These are phyloP conservation scores for Carex pumila DNA, from an alignment of 176 grass and related monocot species.

Conservation along the genomic window DNA sequence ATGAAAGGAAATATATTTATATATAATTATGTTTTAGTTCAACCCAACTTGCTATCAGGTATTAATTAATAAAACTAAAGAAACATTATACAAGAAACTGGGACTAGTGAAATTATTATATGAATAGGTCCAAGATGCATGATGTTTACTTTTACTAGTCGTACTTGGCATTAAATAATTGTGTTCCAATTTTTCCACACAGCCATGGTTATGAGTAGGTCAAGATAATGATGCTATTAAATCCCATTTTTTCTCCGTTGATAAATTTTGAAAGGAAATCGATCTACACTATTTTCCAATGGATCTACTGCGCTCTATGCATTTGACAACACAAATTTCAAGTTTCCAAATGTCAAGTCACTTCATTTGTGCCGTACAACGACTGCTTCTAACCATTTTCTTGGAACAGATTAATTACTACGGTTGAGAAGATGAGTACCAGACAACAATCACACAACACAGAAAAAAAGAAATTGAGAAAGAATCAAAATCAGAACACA, in stretches of 20 bases:
- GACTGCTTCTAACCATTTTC: not conserved
- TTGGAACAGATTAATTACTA: not conserved
- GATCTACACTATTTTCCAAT: not conserved
- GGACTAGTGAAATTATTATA: not conserved
- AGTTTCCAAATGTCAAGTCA: not conserved
- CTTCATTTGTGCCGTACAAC: not conserved
- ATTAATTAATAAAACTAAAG: not conserved
- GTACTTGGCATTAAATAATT: not conserved
- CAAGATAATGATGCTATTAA: not conserved
- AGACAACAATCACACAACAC: no score
- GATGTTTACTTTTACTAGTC: not conserved
- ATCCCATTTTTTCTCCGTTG: not conserved
- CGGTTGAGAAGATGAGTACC: no score
- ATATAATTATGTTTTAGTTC: not conserved
- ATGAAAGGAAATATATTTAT: not conserved
- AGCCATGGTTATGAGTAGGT: not conserved
- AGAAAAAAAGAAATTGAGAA: no score
- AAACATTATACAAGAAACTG: not conserved
- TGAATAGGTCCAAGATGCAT: not conserved
- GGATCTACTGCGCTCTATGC: not conserved
- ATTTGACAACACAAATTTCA: not conserved
- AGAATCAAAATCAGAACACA: no score
- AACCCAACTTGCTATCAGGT: not conserved
- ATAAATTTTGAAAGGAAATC: not conserved
- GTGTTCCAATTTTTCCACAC: not conserved